A percentile compares a stretch with the other conserved stretches of the same genome.
phyloP scores from a whole-genome alignment of 805 yeast species.

The Lipomyces oligophaga region DNA sequence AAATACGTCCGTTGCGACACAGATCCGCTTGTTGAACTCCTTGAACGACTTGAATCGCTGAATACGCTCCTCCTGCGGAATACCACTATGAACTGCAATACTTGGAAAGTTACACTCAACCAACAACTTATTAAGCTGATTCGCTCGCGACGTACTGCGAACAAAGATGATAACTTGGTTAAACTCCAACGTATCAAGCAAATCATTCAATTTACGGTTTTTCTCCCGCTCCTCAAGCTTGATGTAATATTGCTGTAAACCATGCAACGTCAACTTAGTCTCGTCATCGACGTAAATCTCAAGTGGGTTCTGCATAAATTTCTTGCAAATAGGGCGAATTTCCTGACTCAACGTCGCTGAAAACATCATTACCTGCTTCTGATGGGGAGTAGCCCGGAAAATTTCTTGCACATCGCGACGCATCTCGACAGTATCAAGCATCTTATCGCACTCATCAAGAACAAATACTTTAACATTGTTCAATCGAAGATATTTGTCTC shows the following conservation, averaged over 20 bases:
- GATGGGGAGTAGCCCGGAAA: slow-evolving; percentile 95
- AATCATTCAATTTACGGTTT: slow-evolving; percentile 86
- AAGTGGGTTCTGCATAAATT: slow-evolving; percentile 96
- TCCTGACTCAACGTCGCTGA: slow-evolving; percentile 93
- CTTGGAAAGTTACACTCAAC: slow-evolving; percentile 95
- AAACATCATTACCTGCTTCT: slow-evolving; percentile 99
- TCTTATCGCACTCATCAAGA: slow-evolving; percentile 98
- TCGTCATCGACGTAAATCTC: slow-evolving; percentile 98
- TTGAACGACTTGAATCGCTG: slow-evolving; percentile 93
- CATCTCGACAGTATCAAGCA: slow-evolving; percentile 74
- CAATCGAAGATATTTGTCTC: slow-evolving; percentile 83
- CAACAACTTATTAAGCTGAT: slow-evolving; percentile 81
- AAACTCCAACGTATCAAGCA: slow-evolving; percentile 90
- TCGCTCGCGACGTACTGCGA: slow-evolving; percentile 84
- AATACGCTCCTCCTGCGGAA: slow-evolving; percentile 97
- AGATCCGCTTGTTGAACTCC: slow-evolving; percentile 97
- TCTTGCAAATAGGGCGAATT: slow-evolving; percentile 93
- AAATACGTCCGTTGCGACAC: slow-evolving; percentile 96
- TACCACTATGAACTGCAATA: slow-evolving; percentile 91
- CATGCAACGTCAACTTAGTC: slow-evolving; percentile 94
- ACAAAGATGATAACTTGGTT: slow-evolving; percentile 98
- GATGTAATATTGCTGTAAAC: slow-evolving; percentile 93
- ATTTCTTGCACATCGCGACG: slow-evolving; percentile 98
- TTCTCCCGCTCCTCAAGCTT: slow-evolving; percentile 87
- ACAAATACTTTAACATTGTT: slow-evolving; percentile 90